Percentiles rank a stretch among this genome's conserved stretches.
Conservation (phyloP, 1,139 yeast species). For the Debaryomyces coudertii region DNA sequence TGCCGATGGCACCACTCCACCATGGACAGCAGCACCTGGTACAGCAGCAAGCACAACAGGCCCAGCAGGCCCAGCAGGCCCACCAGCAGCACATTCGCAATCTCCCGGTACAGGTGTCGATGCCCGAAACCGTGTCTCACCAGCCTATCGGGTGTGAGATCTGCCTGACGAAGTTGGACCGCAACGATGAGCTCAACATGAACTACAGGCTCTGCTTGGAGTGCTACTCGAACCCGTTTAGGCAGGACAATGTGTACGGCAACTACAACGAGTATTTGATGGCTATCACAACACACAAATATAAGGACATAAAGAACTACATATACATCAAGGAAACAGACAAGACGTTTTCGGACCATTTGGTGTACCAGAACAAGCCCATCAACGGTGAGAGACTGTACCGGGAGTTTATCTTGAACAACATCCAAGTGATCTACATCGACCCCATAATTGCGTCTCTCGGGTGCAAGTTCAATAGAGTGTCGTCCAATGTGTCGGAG, state of each 20-base stretch:
- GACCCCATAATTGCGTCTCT: constrained; percentile 46
- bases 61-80: constrained; percentile 8
- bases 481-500: constrained; percentile 37
- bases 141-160: constrained; percentile 30
- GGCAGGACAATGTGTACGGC: constrained; percentile 36
- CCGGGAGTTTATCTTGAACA: constrained; percentile 39
- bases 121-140: constrained; percentile 15
- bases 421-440: constrained; percentile 40
- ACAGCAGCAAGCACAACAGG: constrained; percentile 9
- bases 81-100: constrained; percentile 13
- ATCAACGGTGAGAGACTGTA: constrained; percentile 39
- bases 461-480: constrained; percentile 35
- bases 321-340: constrained; percentile 44
- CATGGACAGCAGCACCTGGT: constrained; percentile 9
- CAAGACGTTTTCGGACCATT: constrained; percentile 32
- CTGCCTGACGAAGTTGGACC: constrained; percentile 27
- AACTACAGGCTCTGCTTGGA: constrained; percentile 31
- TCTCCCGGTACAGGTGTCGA: constrained; percentile 14
- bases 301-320: constrained; percentile 31
- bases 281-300: constrained; percentile 26
- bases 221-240: constrained; percentile 39
- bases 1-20: constrained; percentile 8
- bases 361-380: constrained; percentile 25
- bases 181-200: constrained; percentile 27
- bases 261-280: constrained; percentile 41